Conservation (phyloP, 495 filamentous ascomycete species). For the Aspergillus nanangensis region DNA sequence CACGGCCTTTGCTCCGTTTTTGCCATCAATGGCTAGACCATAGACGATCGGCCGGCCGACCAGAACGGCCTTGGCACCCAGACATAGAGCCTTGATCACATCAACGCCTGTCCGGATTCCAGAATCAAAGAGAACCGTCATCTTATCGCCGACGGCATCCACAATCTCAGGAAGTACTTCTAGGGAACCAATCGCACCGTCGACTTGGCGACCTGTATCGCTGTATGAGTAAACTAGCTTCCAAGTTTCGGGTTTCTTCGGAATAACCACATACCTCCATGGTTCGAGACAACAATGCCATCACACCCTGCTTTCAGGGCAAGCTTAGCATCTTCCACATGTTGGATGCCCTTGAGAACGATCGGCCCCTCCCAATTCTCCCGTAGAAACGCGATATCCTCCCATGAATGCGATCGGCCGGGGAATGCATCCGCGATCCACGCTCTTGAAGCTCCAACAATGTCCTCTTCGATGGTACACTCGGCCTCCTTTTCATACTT, state of each 20-base stretch:
- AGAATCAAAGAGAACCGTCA: conserved; percentile 60
- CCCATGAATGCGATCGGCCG: conserved; percentile 51
- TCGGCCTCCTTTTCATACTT: conserved; percentile 47
- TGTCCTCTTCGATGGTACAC: conserved; percentile 44
- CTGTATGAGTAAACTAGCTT: neutral
- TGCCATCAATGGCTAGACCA: conserved; percentile 62
- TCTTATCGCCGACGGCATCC: conserved; percentile 49
- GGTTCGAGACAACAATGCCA: conserved; percentile 52
- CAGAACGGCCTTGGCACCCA: conserved; percentile 85
- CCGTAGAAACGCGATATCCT: conserved; percentile 50
- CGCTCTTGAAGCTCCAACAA: conserved; percentile 35
- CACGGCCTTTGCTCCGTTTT: conserved; percentile 54
- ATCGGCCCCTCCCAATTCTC: conserved; percentile 59
- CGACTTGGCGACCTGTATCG: conserved; percentile 53
- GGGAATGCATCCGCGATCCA: conserved; percentile 50
- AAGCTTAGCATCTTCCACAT: conserved; percentile 46
- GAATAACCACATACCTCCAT: conserved; percentile 35
- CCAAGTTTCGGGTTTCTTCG: neutral
- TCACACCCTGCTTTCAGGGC: conserved; percentile 45
- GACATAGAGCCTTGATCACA: conserved; percentile 79
- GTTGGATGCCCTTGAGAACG: conserved; percentile 45
- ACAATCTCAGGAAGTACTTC: conserved; percentile 64
- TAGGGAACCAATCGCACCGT: conserved; percentile 59
- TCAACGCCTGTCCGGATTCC: conserved; percentile 59
- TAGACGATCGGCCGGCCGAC: conserved; percentile 85